Base-by-base conservation (phyloP, 2,329 filamentous ascomycete genomes). In the Coniochaeta sp. region DNA sequence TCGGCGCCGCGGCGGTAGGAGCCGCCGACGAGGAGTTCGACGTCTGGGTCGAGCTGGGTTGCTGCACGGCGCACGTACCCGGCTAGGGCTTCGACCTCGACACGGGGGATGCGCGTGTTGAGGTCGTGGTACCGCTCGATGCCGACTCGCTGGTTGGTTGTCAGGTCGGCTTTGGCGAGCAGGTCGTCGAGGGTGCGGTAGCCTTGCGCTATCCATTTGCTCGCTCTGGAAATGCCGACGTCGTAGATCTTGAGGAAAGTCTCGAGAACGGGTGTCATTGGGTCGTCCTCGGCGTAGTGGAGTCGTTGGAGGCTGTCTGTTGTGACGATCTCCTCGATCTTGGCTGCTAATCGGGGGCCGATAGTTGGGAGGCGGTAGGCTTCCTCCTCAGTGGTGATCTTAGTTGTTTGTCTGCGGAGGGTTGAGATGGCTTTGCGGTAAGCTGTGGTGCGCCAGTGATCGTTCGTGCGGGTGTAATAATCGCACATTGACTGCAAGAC, bases 301-400 rank as follows among this genome's bases (percentile, higher is more conserved):
- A 96, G 76, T 32, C 86, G 79, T 38, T 79, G 79, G 1, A 96
- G 77, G 24, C 76, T 75, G 60, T 89, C 79, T 0, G 89, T 96
- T 33, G 76, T 75, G 2, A 83, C 88, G 40, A 96, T 95, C 63
- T 96, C 92, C 60, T 94, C 89, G 56, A 97, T 94, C 66, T 96
- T 96, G 24, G 79, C 74, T 0, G 91, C 91, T 1, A 96, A 71
- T 1, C 88, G 79, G 10, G 74, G 61, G 7, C 91, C 91, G 31
- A 96, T 83, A 53, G 77, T 79, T 1, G 83, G 82, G 1, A 96
- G 74, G 2, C 69, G 66, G 10, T 77, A 70, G 0, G 91, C 92
- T 65, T 95, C 78, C 48, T 83, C 76, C 53, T 79, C 83, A 0
- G 86, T 91, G 4, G 67, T 72, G 53, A 96, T 79, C 62, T 82